Evolutionary conservation across 106 monocot species (phyloP).

Genomic region (Allium fistulosum): DNA sequence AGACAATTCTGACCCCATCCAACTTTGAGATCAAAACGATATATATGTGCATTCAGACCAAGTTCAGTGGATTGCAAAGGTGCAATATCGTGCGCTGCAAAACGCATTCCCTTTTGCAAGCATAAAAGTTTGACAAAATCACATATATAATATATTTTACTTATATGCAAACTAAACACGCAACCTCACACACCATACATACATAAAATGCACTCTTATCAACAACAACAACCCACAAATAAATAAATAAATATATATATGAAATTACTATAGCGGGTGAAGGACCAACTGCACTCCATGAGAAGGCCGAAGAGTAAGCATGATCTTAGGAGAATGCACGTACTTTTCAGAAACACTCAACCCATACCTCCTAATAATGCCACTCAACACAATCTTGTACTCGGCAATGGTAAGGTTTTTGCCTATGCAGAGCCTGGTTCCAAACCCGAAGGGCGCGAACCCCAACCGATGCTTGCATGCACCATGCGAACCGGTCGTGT

Average conservation of each 20-base stretch:
- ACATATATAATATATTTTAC: too few relatives aligned
- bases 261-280: constrained; percentile 7
- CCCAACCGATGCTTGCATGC: constrained; percentile 74
- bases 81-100: too few relatives aligned
- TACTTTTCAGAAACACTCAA: constrained; percentile 40
- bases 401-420: constrained; percentile 52
- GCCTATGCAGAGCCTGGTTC: constrained; percentile 60
- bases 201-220: too few relatives aligned
- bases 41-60: too few relatives aligned
- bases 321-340: constrained; percentile 34
- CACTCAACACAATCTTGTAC: constrained; percentile 53
- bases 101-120: too few relatives aligned
- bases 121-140: too few relatives aligned
- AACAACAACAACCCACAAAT: neutral
- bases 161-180: too few relatives aligned
- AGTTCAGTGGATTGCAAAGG: too few relatives aligned
- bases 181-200: too few relatives aligned
- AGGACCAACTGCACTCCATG: constrained; percentile 43
- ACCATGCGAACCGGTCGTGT: constrained; percentile 14
- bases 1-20: too few relatives aligned
- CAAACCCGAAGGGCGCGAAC: constrained; percentile 70
- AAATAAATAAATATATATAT: too few relatives aligned
- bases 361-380: constrained; percentile 41
- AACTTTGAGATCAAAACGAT: too few relatives aligned
- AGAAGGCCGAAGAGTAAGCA: constrained; percentile 52